A percentile compares a stretch with the other conserved stretches of the same genome.
phyloP scores from a whole-genome alignment of 2,329 filamentous ascomycete genomes.

The Penicillium freii region DNA sequence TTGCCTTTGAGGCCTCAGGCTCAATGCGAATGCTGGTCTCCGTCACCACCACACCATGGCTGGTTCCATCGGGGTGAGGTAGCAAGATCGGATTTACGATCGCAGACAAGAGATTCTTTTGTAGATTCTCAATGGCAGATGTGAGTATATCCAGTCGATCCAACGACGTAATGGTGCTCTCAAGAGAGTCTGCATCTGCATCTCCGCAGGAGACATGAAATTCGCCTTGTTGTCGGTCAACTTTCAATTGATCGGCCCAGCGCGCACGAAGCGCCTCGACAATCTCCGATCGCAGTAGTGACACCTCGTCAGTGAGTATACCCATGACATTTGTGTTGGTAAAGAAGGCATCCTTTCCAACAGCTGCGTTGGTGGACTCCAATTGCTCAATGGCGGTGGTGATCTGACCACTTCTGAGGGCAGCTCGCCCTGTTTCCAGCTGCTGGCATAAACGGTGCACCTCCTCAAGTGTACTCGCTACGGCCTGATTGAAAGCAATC shows the following conservation, averaged over 20 bases:
- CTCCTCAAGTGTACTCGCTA: constrained; percentile 52
- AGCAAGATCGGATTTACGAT: constrained; percentile 37
- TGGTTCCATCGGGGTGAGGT: constrained; percentile 25
- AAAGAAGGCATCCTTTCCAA: constrained; percentile 31
- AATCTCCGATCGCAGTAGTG: constrained; percentile 65
- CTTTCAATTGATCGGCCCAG: constrained; percentile 68
- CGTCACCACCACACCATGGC: constrained; percentile 28
- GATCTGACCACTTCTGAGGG: constrained; percentile 47
- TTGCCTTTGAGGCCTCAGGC: constrained; percentile 25
- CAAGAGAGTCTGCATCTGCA: constrained; percentile 31
- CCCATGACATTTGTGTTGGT: constrained; percentile 42
- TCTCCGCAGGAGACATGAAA: constrained; percentile 57
- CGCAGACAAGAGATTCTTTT: constrained; percentile 31
- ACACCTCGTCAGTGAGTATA: constrained; percentile 64
- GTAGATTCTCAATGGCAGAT: constrained; percentile 32
- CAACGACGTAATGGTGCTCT: constrained; percentile 34
- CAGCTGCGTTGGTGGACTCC: constrained; percentile 41
- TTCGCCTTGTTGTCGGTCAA: constrained; percentile 57
- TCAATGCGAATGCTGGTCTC: constrained; percentile 31
- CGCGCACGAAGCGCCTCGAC: constrained; percentile 64
- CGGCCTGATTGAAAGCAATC: constrained; percentile 57
- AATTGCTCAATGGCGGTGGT: constrained; percentile 50
- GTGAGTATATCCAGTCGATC: constrained; percentile 33
- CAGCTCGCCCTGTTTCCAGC: constrained; percentile 48
- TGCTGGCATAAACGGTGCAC: constrained; percentile 51